phyloP scores from a whole-genome alignment of 331 rosid species.

The Quercus tomentella region DNA sequence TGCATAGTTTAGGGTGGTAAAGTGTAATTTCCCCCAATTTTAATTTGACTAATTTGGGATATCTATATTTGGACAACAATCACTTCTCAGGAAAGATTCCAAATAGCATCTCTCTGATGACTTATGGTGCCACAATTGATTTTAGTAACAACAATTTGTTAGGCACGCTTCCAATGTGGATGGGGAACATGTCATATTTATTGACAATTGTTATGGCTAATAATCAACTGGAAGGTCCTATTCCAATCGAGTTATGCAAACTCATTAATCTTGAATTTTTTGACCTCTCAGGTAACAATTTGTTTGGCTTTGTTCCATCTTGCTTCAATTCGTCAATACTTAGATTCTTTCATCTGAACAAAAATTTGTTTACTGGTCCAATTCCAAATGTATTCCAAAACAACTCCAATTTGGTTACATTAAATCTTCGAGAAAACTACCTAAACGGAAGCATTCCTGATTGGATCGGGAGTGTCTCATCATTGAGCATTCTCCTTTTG shows the following conservation, averaged over 20 bases:
- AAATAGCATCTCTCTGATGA: too few species aligned
- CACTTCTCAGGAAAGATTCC: too few species aligned
- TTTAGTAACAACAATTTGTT: not conserved
- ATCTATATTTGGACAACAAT: too few species aligned
- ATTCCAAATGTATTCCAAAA: too few species aligned
- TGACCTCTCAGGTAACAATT: not conserved
- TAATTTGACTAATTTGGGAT: too few species aligned
- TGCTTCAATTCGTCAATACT: not conserved
- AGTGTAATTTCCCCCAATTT: too few species aligned
- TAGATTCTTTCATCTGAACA: not conserved
- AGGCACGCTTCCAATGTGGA: conserved; percentile 5
- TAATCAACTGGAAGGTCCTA: too few species aligned
- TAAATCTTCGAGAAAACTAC: not conserved
- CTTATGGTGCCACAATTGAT: too few species aligned
- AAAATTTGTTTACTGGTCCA: not conserved
- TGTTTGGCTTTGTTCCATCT: not conserved
- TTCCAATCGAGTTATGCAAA: too few species aligned
- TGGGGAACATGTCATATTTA: not conserved
- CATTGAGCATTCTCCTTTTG: not conserved
- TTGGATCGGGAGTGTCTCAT: not conserved
- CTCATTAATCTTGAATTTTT: too few species aligned
- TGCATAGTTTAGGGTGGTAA: too few species aligned
- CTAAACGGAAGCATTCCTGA: not conserved
- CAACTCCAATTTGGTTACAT: not conserved
- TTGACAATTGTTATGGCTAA: too few species aligned